Evolutionary conservation across 495 filamentous ascomycete species (phyloP), one percentile per base, ranked within the genome.

Genomic region (Trichoderma orchidacearum): DNA sequence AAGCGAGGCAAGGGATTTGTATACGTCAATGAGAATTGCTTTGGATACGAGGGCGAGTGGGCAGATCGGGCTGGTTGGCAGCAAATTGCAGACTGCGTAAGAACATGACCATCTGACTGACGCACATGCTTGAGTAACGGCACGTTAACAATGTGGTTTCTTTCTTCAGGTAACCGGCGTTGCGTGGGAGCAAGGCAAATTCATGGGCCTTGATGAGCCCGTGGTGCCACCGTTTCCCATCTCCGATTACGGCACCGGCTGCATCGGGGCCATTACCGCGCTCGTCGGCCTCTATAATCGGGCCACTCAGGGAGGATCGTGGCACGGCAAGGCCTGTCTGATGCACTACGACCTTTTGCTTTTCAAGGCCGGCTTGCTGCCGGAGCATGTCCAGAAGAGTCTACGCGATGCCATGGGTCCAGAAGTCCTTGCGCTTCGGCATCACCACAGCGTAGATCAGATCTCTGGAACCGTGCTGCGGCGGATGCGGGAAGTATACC

Each of bases 151-250:
- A n/a, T 36, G 32, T 36, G 9, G 8, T 8, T 36, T n/a, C 32
- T 36, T 36, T 8, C n/a, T 53, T 55, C 63, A 78, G 70, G 77
- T 80, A 2, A 81, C 75, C 18, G 84, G 85, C 15, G 72, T 88
- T 6, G 85, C 86, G 5, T 89, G 84, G 85, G 81, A 80, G 3
- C 86, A 89, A 66, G 86, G 85, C 9, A 57, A 77, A 45, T 84
- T 83, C 67, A 89, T 90, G 84, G 84, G 84, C 11, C 69, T 81
- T 9, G 62, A 76, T 11, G 81, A 82, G 59, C 86, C 86, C 3
- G 79, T 89, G n/a, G 80, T 89, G 0, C 87, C 86, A 51, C 85
- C 85, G 0, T 90, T 89, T 68, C 87, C 86, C 23, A 89, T 87
- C 72, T 87, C 82, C 34, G 87, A 90, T 69, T 90, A 92, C 66